Percentiles rank a stretch among this genome's conserved stretches.
phyloP scores from a whole-genome alignment of 1,139 yeast genomes.

The Suhomyces kunorum region DNA sequence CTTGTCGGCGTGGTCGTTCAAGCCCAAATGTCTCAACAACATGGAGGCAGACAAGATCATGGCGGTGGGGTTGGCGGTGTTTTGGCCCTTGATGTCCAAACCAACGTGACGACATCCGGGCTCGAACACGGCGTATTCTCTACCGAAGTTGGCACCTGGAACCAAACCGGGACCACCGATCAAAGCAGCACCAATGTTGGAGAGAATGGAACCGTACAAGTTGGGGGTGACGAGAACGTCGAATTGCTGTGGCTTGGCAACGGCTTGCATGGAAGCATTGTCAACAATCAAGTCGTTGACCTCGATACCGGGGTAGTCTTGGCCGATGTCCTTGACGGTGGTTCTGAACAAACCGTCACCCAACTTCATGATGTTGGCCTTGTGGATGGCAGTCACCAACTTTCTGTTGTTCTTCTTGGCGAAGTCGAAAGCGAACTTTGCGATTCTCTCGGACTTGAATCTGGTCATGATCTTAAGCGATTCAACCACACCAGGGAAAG shows the following conservation, averaged over 20 bases:
- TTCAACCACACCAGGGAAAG: conserved; percentile 97
- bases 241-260: conserved; percentile 95
- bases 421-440: conserved; percentile 95
- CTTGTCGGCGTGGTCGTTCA: conserved; percentile 79
- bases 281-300: conserved; percentile 95
- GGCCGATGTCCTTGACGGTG: conserved; percentile 88
- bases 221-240: conserved; percentile 98
- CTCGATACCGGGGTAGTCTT: conserved; percentile 81
- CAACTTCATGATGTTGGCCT: conserved; percentile 98
- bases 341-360: conserved; percentile 98
- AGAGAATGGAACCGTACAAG: conserved; percentile 94
- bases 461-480: conserved; percentile 93
- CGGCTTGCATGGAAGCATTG: conserved; percentile 99
- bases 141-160: conserved; percentile 98
- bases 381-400: conserved; percentile 95
- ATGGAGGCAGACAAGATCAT: conserved; percentile 88
- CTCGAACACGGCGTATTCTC: conserved; percentile 97
- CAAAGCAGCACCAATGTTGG: conserved; percentile 97
- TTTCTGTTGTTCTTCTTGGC: conserved; percentile 91
- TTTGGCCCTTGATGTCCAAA: conserved; percentile 90
- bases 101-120: conserved; percentile 99
- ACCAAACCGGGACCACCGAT: conserved; percentile 99
- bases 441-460: conserved; percentile 94
- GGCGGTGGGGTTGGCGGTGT: conserved; percentile 97
- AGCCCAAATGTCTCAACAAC: conserved; percentile 93